Evolutionary conservation across 805 yeast genomes (phyloP).

Genomic region (Metschnikowia proteae): DNA sequence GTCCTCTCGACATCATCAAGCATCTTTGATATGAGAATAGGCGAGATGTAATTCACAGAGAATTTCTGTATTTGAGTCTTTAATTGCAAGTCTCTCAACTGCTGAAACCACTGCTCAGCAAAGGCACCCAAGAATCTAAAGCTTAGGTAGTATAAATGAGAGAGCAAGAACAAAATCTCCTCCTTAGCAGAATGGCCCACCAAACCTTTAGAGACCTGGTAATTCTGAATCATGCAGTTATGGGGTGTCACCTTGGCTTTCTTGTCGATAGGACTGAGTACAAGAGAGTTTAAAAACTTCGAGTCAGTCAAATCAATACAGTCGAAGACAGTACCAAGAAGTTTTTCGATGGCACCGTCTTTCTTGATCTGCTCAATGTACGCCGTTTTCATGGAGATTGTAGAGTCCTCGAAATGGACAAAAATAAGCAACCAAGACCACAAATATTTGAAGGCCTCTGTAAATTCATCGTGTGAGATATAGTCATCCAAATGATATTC

Average conservation of each 20-base stretch:
- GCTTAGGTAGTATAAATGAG: slow-evolving; percentile 50
- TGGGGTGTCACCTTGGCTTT: slow-evolving; percentile 12
- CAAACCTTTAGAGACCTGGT: slow-evolving; percentile 20
- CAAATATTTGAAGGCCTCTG: slow-evolving; percentile 39
- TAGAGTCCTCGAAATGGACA: slow-evolving; percentile 57
- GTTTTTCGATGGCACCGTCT: slow-evolving; percentile 40
- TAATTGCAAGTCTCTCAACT: slow-evolving; percentile 62
- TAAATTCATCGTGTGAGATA: slow-evolving; percentile 8
- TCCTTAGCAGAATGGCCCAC: slow-evolving; percentile 20
- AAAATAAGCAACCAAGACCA: slow-evolving; percentile 70
- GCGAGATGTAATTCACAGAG: slow-evolving; percentile 59
- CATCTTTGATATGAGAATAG: slow-evolving; percentile 56
- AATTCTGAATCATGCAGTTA: slow-evolving; percentile 20
- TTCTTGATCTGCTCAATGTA: slow-evolving; percentile 56
- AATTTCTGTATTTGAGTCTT: slow-evolving; percentile 60
- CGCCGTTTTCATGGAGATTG: slow-evolving; percentile 58
- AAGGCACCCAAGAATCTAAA: slow-evolving; percentile 52
- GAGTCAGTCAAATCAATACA: slow-evolving; percentile 42
- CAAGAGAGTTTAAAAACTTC: slow-evolving; percentile 20
- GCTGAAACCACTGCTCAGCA: slow-evolving; percentile 66
- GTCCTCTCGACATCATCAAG: slow-evolving; percentile 47
- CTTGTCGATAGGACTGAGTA: slow-evolving; percentile 14
- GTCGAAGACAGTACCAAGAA: slow-evolving; percentile 59
- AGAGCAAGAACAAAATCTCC: slow-evolving; percentile 39
- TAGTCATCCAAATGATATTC: slow-evolving; percentile 25